These are phyloP conservation scores for Amesomyces nigricolor DNA, from an alignment of 2,329 filamentous ascomycete species.

Conservation along the genomic window DNA sequence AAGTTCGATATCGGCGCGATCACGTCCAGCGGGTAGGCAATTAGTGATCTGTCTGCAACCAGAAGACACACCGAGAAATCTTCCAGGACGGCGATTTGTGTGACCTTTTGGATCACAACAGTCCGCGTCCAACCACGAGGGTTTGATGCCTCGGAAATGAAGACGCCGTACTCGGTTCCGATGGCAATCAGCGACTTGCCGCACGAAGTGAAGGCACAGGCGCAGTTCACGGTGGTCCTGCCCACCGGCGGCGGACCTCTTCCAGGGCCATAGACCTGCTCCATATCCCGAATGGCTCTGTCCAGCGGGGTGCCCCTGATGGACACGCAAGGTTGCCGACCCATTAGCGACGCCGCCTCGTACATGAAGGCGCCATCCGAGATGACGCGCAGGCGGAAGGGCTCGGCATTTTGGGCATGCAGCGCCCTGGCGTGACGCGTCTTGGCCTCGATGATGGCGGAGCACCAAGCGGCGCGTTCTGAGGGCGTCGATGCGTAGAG, in stretches of 20 bases:
- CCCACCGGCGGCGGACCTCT: constrained; percentile 73
- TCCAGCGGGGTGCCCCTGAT: constrained; percentile 90
- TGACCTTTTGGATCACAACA: constrained; percentile 70
- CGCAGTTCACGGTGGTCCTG: constrained; percentile 83
- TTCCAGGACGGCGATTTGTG: constrained; percentile 89
- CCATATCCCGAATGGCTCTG: constrained; percentile 82
- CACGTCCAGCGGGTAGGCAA: constrained; percentile 89
- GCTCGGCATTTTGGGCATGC: constrained; percentile 89
- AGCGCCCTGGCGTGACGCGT: constrained; percentile 85
- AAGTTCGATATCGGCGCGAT: constrained; percentile 61
- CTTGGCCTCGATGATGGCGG: constrained; percentile 91
- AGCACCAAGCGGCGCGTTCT: constrained; percentile 81
- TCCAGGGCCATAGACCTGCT: constrained; percentile 66
- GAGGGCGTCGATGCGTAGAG: constrained; percentile 75
- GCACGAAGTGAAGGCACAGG: constrained; percentile 79
- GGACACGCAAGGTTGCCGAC: constrained; percentile 60
- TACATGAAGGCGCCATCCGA: constrained; percentile 89
- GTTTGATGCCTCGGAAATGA: constrained; percentile 79
- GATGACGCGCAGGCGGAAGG: constrained; percentile 85
- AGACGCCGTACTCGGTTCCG: constrained; percentile 92
- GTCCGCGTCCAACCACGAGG: constrained; percentile 87
- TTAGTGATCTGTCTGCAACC: constrained; percentile 83
- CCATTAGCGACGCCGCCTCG: constrained; percentile 54
- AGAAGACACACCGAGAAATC: constrained; percentile 91
- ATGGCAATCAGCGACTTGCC: constrained; percentile 87